Conservation (phyloP, 2,329 filamentous ascomycete genomes). For the Colletotrichum theobromicola region DNA sequence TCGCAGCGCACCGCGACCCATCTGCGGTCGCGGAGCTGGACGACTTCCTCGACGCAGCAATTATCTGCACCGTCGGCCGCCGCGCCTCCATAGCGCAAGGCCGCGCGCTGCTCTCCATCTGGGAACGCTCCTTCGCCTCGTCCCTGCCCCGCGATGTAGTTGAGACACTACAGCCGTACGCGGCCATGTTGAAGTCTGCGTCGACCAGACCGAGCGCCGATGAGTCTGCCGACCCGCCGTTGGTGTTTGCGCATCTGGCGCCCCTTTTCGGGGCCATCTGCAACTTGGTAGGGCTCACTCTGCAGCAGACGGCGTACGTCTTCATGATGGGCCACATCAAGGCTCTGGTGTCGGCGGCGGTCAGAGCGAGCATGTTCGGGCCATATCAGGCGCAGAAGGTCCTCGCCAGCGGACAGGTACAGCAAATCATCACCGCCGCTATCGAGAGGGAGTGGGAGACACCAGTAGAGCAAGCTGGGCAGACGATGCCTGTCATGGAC, state of each 20-base stretch:
- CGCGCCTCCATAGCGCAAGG: slow-evolving; percentile 79
- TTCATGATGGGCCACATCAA: slow-evolving; percentile 80
- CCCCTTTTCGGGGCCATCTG: slow-evolving; percentile 75
- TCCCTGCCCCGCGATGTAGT: slow-evolving; percentile 31
- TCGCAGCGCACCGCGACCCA: slow-evolving; percentile 68
- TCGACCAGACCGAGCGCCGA: slow-evolving; percentile 21
- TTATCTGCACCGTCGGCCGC: slow-evolving; percentile 79
- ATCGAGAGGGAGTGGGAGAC: slow-evolving; percentile 66
- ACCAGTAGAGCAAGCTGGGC: slow-evolving; percentile 69
- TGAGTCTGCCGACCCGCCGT: slow-evolving; percentile 4
- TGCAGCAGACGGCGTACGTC: slow-evolving; percentile 72
- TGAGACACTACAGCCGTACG: slow-evolving; percentile 39
- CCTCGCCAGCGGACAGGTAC: slow-evolving; percentile 66
- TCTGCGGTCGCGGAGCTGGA: slow-evolving; percentile 62
- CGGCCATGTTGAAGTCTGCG: slow-evolving; percentile 35
- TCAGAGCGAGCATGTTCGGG: slow-evolving; percentile 78
- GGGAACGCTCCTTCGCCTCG: slow-evolving; percentile 71
- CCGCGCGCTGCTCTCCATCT: slow-evolving; percentile 74
- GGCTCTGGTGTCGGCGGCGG: slow-evolving; percentile 76
- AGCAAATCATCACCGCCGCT: slow-evolving; percentile 60
- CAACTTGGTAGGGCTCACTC: slow-evolving; percentile 62
- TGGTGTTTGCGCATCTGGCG: slow-evolving; percentile 59
- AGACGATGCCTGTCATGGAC: slow-evolving; percentile 79
- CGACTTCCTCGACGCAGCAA: slow-evolving; percentile 77
- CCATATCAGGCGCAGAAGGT: slow-evolving; percentile 81